Evolutionary conservation across 2,329 filamentous ascomycete genomes (phyloP), one percentile per base, ranked within the genome.

Genomic region (Venturia asperata): DNA sequence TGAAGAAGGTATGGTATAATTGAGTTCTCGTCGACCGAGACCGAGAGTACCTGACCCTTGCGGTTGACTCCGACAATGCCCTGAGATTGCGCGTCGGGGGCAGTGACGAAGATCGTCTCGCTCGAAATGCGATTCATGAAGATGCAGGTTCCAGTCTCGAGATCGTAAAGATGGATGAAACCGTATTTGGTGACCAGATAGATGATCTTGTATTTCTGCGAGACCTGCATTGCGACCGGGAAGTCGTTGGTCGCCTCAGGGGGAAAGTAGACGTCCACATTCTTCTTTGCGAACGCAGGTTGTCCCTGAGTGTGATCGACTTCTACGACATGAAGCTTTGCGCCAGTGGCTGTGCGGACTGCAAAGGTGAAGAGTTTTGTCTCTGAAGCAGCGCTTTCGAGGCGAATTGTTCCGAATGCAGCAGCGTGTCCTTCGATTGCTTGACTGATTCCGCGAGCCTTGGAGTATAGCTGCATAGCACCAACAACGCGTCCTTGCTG

Each of bases 71-170:
- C 92, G 64, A 99, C 85, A 68, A 99, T 89, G 71, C 95, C 95
- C 58, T 88, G 86, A 21, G 91, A 95, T 27, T 92, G 87, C 64
- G 85, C 84, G 75, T 99, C 94, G 43, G 87, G 81, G 60, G 91
- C 89, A 24, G 92, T 97, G 34, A 93, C 95, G 80, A 99, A 99
- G 75, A 99, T 97, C 34, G 94, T 99, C 75, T 99, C 94, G 81
- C 92, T 96, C 42, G 94, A 99, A 73, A 99, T 99, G 71, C 95
- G 89, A 83, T 99, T 99, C 92, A 99, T 95, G 85, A 97, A 99
- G 75, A 99, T 94, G 76, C 91, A 95, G 15, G 89, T 90, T 66
- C 91, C 95, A 9, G 90, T 94, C 81, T 99, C 95, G 66, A 99
- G 86, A 74, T 99, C 95, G 79, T 99, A 97, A 30, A 99, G 85